phyloP scores from a whole-genome alignment of 1,139 yeast species.

The Hemisphaericaspora subhashii region DNA sequence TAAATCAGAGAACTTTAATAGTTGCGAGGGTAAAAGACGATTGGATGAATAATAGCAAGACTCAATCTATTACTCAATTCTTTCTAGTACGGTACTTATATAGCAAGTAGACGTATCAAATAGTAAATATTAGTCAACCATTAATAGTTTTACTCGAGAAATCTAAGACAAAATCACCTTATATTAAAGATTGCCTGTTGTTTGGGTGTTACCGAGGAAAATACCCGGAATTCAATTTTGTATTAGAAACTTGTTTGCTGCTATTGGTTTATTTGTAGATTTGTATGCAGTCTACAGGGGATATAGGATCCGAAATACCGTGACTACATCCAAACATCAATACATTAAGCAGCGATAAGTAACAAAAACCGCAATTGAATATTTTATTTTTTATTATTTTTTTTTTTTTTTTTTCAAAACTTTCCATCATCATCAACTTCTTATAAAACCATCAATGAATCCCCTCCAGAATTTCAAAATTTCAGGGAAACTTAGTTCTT shows the following conservation, averaged over 20 bases:
- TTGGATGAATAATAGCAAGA: no score
- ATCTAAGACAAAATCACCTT: no score
- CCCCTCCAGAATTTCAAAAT: neutral
- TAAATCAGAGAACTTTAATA: no score
- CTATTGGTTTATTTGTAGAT: constrained; percentile 4
- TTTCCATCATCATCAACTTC: neutral
- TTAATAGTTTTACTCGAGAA: no score
- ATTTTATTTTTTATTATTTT: neutral
- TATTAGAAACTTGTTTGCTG: constrained; percentile 6
- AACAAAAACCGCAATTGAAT: neutral
- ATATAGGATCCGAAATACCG: neutral
- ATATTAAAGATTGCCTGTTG: neutral
- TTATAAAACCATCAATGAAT: constrained; percentile 5
- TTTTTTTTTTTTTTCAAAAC: neutral
- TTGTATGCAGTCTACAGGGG: constrained; percentile 1
- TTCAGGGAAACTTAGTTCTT: neutral
- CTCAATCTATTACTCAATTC: no score
- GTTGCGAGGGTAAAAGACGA: neutral
- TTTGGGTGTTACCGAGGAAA: neutral
- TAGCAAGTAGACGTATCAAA: no score
- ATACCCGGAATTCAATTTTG: neutral
- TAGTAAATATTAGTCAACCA: no score
- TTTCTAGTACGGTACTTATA: no score
- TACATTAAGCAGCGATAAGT: neutral
- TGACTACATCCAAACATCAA: constrained; percentile 5